Conservation (phyloP, 352 stramenopile species). For the Phytopythium ostracodes region DNA sequence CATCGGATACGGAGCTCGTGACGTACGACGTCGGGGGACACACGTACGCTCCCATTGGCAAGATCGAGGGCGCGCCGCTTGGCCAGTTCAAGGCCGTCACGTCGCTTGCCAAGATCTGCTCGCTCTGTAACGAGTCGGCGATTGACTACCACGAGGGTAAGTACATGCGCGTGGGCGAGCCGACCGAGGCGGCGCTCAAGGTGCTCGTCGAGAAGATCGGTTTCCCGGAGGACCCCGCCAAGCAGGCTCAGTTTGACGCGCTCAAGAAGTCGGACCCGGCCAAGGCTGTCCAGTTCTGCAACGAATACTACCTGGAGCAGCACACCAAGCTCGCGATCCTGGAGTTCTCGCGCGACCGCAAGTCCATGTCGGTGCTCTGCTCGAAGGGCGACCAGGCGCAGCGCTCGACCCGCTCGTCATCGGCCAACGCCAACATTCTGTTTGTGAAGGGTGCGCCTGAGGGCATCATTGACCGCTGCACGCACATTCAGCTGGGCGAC, state of each 20-base stretch:
- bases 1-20: constrained; percentile 64
- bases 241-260: constrained; percentile 58
- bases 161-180: constrained; percentile 92
- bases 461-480: constrained; percentile 95
- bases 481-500: constrained; percentile 90
- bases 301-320: constrained; percentile 70
- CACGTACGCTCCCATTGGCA: constrained; percentile 90
- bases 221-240: constrained; percentile 58
- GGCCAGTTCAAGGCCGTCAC: constrained; percentile 74
- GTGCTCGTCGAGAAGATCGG: constrained; percentile 95
- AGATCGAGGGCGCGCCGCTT: constrained; percentile 47
- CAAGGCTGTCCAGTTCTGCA: constrained; percentile 81
- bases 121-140: constrained; percentile 97
- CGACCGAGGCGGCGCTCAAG: constrained; percentile 96
- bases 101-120: constrained; percentile 88
- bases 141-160: constrained; percentile 88
- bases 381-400: constrained; percentile 33
- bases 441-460: constrained; percentile 99
- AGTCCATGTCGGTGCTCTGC: constrained; percentile 97
- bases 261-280: constrained; percentile 55
- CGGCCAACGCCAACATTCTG: constrained; percentile 88
- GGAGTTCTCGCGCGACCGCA: constrained; percentile 96
- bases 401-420: constrained; percentile 57
- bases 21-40: constrained; percentile 92
- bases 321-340: constrained; percentile 93